A percentile compares a stretch with the other conserved stretches of the same genome.
Conservation (phyloP, 73 alveolate species). For the Paramecium bursaria region DNA sequence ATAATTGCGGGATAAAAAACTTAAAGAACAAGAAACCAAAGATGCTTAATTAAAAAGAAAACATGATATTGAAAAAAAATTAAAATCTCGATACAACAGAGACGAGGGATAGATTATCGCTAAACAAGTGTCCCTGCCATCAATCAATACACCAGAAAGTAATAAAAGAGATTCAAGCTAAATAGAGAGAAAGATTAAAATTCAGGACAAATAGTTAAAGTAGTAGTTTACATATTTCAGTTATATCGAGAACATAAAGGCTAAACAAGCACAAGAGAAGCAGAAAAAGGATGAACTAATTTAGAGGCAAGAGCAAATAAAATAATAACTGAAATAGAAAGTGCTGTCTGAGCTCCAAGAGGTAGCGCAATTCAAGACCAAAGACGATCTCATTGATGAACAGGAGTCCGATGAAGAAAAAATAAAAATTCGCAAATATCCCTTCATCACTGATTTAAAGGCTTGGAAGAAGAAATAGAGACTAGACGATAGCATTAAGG, state of each 20-base stretch:
- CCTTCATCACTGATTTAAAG: conserved; percentile 70
- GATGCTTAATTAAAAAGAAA: conserved; percentile 6
- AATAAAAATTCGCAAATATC: conserved; percentile 53
- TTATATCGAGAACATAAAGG: conserved; percentile 54
- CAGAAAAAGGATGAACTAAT: conserved; percentile 59
- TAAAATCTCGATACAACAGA: conserved; percentile 46
- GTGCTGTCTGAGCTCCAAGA: conserved; percentile 50
- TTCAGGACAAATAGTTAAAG: background rate
- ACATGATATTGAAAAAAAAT: conserved; percentile 53
- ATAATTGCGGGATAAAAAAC: conserved; percentile 57
- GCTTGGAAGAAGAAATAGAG: conserved; percentile 71
- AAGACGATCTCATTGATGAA: conserved; percentile 56
- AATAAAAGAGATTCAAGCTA: conserved; percentile 18
- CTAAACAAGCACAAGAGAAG: conserved; percentile 20
- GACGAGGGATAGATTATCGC: conserved; percentile 45
- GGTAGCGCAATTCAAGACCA: conserved; percentile 45
- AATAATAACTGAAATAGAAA: conserved; percentile 44
- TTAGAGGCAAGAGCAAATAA: conserved; percentile 44
- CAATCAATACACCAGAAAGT: conserved; percentile 58
- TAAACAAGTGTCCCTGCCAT: conserved; percentile 36
- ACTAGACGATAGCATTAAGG: conserved; percentile 64
- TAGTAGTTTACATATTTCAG: background rate
- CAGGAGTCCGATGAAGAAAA: conserved; percentile 57
- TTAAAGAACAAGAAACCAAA: conserved; percentile 66
- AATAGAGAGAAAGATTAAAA: conserved; percentile 38